A percentile compares a stretch with the other conserved stretches of the same genome.
These are phyloP conservation scores for Coemansia furcata DNA, from an alignment of 192 early-diverging fungal species.

Conservation along the genomic window DNA sequence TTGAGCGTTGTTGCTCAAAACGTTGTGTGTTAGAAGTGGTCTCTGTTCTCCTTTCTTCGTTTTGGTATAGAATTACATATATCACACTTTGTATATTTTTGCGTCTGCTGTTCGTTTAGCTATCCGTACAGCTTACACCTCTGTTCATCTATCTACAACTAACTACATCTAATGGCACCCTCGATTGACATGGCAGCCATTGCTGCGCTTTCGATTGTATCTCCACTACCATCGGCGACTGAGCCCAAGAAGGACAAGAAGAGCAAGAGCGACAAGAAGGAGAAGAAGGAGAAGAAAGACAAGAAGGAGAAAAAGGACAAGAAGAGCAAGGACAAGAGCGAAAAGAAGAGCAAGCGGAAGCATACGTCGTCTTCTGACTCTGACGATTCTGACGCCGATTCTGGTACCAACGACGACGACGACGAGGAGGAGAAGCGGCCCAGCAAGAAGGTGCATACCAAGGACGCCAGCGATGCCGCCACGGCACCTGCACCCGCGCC, in stretches of 20 bases:
- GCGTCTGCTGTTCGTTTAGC: neutral
- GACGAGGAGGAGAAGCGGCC: conserved; percentile 35
- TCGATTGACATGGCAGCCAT: conserved; percentile 29
- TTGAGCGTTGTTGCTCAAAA: neutral
- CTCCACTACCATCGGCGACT: conserved; percentile 1
- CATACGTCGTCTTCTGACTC: conserved; percentile 26
- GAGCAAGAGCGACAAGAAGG: conserved; percentile 30
- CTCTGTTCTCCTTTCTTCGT: neutral
- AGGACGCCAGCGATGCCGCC: conserved; percentile 28
- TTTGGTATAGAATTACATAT: conserved; percentile 1
- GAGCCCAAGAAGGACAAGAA: conserved; percentile 23
- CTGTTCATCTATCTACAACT: neutral
- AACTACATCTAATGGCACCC: too few species aligned
- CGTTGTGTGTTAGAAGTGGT: neutral
- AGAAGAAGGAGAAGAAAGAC: conserved; percentile 40
- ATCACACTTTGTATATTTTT: conserved; percentile 8
- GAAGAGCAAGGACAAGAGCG: conserved; percentile 49
- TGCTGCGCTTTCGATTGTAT: conserved; percentile 12
- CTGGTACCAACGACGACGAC: conserved; percentile 9
- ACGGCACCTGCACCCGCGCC: conserved; percentile 33
- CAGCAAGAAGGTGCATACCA: conserved; percentile 55
- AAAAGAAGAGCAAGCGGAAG: conserved; percentile 51
- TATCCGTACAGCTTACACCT: conserved; percentile 1
- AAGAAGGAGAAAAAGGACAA: conserved; percentile 29
- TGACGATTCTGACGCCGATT: conserved; percentile 25